Conservation (phyloP, 495 filamentous ascomycete genomes). For the Lasiosphaeria miniovina region DNA sequence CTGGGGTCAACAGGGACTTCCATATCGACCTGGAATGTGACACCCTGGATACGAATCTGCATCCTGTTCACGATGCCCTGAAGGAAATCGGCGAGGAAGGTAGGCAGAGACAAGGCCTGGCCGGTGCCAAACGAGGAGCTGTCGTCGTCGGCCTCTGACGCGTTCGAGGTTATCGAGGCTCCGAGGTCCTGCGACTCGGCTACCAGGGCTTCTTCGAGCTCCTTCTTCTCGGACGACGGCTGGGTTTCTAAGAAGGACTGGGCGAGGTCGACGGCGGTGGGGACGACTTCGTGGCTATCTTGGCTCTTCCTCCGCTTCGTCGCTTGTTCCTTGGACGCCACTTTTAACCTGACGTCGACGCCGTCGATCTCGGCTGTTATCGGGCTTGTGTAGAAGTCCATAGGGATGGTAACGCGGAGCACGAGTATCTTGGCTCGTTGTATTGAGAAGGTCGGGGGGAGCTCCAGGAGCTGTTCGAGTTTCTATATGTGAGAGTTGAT, state of each 20-base stretch:
- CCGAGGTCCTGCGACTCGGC: slow-evolving; percentile 63
- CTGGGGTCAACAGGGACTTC: slow-evolving; percentile 61
- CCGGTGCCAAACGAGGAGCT: slow-evolving; percentile 68
- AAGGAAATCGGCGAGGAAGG: slow-evolving; percentile 76
- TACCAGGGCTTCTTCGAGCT: slow-evolving; percentile 73
- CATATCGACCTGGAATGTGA: slow-evolving; percentile 59
- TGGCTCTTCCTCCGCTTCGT: slow-evolving; percentile 26
- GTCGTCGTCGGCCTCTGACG: slow-evolving; percentile 67
- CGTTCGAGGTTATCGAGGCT: slow-evolving; percentile 50
- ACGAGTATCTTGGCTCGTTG: slow-evolving; percentile 65
- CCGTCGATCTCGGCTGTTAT: slow-evolving; percentile 77
- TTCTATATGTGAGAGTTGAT: slow-evolving; percentile 49
- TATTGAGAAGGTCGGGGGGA: slow-evolving; percentile 67
- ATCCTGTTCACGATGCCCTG: slow-evolving; percentile 80
- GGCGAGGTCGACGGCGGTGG: slow-evolving; percentile 79
- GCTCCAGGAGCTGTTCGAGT: slow-evolving; percentile 65
- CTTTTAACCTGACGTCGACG: slow-evolving; percentile 62
- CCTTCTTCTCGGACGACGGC: slow-evolving; percentile 66
- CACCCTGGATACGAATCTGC: slow-evolving; percentile 61
- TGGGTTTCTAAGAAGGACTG: slow-evolving; percentile 84
- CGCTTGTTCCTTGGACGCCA: slow-evolving; percentile 31
- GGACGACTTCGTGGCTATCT: slow-evolving; percentile 49
- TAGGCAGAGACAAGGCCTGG: slow-evolving; percentile 69
- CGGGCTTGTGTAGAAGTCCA: slow-evolving; percentile 75
- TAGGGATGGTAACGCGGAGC: slow-evolving; percentile 73